Conservation (phyloP, 345 rosid genomes). For the Euphorbia peplus region DNA sequence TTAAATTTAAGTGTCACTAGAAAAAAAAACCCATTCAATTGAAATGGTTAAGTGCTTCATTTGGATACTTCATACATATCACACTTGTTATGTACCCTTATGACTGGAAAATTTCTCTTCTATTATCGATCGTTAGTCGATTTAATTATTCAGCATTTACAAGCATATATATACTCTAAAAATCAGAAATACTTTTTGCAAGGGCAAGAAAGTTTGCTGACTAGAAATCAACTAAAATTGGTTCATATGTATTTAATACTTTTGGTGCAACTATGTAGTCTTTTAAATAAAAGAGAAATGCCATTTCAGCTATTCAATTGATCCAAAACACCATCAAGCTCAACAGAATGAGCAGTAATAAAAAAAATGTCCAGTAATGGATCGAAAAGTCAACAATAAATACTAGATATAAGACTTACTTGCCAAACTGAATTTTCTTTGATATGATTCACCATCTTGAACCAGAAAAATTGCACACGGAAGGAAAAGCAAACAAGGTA, state of each 20-base stretch:
- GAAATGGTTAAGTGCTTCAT: background rate
- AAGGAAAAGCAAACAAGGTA: conserved; percentile 88
- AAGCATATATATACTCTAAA: background rate
- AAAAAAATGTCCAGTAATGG: background rate
- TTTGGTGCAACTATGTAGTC: background rate
- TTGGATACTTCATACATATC: background rate
- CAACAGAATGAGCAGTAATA: background rate
- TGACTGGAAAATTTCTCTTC: background rate
- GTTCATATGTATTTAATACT: background rate
- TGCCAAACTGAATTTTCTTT: conserved; percentile 56
- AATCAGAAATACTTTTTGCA: background rate
- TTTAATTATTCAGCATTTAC: background rate
- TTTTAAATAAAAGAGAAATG: background rate
- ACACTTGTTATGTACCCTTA: background rate
- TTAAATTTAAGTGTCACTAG: background rate
- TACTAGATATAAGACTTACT: conserved; percentile 51
- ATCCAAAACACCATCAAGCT: background rate
- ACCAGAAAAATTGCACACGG: conserved; percentile 97
- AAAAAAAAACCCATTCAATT: background rate
- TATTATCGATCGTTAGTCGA: background rate
- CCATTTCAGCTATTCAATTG: background rate
- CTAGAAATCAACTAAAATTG: conserved; percentile 1
- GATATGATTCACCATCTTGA: conserved; percentile 62
- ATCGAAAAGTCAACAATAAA: background rate
- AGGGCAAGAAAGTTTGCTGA: background rate